Base-by-base conservation (phyloP, 1,284 basidiomycete genomes). In the Rhodofomes roseus region DNA sequence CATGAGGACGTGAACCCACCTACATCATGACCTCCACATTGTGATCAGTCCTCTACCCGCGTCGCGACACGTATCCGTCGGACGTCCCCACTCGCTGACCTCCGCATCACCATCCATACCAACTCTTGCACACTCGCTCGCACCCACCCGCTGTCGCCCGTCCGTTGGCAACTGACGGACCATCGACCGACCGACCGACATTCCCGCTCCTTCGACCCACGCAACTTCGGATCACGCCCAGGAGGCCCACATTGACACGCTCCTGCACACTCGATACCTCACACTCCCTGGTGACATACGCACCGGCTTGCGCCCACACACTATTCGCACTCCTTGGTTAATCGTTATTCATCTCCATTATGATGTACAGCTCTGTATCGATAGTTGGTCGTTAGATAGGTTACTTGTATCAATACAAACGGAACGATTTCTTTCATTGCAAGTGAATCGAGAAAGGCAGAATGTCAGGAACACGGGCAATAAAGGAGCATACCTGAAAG, bases 351-450 rank as follows among this genome's bases (percentile, higher is more conserved):
- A 4, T 27, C 23, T 25, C 12, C 27, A 36, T 51, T 22, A 22
- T 22, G 4, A 36, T 51, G 50, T 51, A 51, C 50, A 51, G 29
- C 14, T 54, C 37, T 54, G 53, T 40, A 54, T 54, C 53, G 36
- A 41, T 54, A 54, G 16, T 8, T 20, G 9, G 14, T 2, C 7
- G 31, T 27, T 40, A 39, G 25, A 54, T 27, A n/a, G n/a, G n/a
- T n/a, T n/a, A 40, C 5, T 25, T 40, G 53, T 54, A 54, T 54
- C 39, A 54, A 40, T 40, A 40, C 16, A 27, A 39, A 54, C 22
- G n/a, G 7, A 46, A 46, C 12, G 9, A 8, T 4, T 25, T 46
- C 44, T 25, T 46, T 5, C 14, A 40, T 29, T 12, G 16, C 1
- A 22, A 23, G 4, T 41, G 34, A 11, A 5, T 5, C 36, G 20